phyloP scores from a whole-genome alignment of 208 protist genomes.

The Leishmania guyanensis region DNA sequence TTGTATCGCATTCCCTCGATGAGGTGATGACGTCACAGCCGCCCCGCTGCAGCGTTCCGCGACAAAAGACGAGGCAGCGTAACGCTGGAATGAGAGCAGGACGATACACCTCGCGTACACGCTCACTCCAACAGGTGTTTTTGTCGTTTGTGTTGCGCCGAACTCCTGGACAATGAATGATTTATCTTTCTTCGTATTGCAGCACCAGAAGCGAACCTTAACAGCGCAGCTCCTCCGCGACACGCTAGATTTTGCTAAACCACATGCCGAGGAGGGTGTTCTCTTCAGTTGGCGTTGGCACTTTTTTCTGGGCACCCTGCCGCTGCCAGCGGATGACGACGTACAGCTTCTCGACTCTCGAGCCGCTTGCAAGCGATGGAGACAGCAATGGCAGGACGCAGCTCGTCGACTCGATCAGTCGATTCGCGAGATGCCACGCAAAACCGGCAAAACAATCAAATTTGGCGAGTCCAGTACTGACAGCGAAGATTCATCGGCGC shows the following conservation, averaged over 20 bases:
- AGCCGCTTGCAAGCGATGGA: slow-evolving; percentile 13
- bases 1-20: background rate
- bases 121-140: background rate
- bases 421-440: slow-evolving; percentile 14
- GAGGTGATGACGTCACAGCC: background rate
- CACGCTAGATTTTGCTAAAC: slow-evolving; percentile 30
- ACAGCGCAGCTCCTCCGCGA: slow-evolving; percentile 37
- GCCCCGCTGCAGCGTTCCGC: background rate
- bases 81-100: background rate
- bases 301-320: slow-evolving; percentile 48
- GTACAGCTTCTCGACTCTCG: slow-evolving; percentile 1
- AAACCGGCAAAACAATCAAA: slow-evolving; percentile 12
- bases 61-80: background rate
- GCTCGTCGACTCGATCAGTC: slow-evolving; percentile 17
- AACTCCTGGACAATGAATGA: slow-evolving; percentile 37
- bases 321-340: slow-evolving; percentile 5
- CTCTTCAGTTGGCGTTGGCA: slow-evolving; percentile 55
- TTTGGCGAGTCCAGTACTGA: slow-evolving; percentile 36
- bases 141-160: background rate
- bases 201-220: slow-evolving; percentile 10
- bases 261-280: slow-evolving; percentile 1
- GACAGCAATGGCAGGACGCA: slow-evolving; percentile 21
- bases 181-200: slow-evolving; percentile 25
- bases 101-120: background rate
- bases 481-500: slow-evolving; percentile 20